Evolutionary conservation across 805 yeast genomes (phyloP), one percentile per base, ranked within the genome.

Genomic region (Yarrowia sp.): DNA sequence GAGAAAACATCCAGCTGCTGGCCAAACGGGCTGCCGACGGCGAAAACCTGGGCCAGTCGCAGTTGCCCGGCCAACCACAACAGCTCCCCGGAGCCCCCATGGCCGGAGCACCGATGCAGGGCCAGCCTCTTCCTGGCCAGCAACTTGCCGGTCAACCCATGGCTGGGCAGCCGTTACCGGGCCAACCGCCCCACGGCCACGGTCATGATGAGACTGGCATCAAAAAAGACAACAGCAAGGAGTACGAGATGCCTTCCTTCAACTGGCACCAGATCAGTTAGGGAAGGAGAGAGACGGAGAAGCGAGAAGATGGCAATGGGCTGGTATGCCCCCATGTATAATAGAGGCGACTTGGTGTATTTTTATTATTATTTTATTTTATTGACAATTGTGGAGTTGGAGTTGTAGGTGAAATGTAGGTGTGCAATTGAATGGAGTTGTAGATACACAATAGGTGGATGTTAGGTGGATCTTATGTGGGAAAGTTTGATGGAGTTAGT

Each of bases 1-100:
- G 54, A 73, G 63, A 58, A 41, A 58, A 58, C 51, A 58, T 58
- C 30, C 63, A 41, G 17, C 32, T 58, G 16, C 30, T 58, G 63
- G 38, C 51, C 51, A 58, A 58, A 17, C 36, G 51, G 32, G 63
- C 38, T 21, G 51, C 38, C 21, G 63, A 54, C 33, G 61, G 61
- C n/a, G 61, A 54, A 21, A 38, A 26, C 17, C 30, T 54, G 17
- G 61, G 61, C 26, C 61, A 54, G 35, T 12, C 54, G 9, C 54
- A 46, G 51, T 5, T 44, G 21, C 35, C 51, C 9, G 51, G 51
- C 9, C 51, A 44, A 24, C 33, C 51, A 3, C 35, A 26, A 16
- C 49, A 44, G 35, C 35, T 46, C 2, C 51, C 51, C 3, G 51
- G 49, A 16, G 28, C 30, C 2, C 19, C 30, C 12, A 49, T 49